phyloP scores from a whole-genome alignment of 1,139 yeast genomes.

The Hyphopichia wangnamkhiaoensis region DNA sequence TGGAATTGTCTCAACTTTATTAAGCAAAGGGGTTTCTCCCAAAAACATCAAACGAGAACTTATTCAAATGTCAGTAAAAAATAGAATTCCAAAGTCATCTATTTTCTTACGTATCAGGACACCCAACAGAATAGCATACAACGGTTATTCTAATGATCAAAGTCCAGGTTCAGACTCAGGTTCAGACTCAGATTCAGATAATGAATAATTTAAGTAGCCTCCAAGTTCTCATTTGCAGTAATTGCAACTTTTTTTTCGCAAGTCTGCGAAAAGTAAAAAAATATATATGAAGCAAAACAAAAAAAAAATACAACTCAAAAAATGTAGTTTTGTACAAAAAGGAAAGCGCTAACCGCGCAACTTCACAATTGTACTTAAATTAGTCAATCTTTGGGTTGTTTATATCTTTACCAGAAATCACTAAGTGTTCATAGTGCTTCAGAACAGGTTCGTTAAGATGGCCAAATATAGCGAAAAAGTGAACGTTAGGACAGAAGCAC shows the following conservation, averaged over 20 bases:
- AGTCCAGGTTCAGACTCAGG: constrained; percentile 9
- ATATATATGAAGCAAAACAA: too few relatives aligned
- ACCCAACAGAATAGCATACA: constrained; percentile 42
- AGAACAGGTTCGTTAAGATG: background rate
- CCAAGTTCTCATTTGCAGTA: too few relatives aligned
- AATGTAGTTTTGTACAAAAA: too few relatives aligned
- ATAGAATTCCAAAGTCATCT: constrained; percentile 32
- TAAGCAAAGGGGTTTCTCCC: constrained; percentile 59
- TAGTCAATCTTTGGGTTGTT: too few relatives aligned
- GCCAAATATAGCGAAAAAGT: background rate
- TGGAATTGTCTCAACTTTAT: constrained; percentile 64
- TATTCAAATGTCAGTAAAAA: constrained; percentile 32
- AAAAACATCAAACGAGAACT: constrained; percentile 40
- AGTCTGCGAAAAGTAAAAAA: too few relatives aligned
- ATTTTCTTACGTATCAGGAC: constrained; percentile 31
- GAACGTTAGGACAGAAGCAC: background rate
- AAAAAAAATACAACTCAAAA: too few relatives aligned
- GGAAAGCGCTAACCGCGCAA: too few relatives aligned
- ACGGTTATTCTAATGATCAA: constrained; percentile 20
- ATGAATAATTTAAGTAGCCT: constrained; percentile 2
- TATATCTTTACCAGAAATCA: too few relatives aligned
- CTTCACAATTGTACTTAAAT: too few relatives aligned
- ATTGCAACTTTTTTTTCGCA: too few relatives aligned
- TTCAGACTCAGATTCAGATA: constrained; percentile 14
- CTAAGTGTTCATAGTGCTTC: too few relatives aligned